These are phyloP conservation scores for Licmophora abbreviata DNA, from an alignment of 108 stramenopile species.

Conservation along the genomic window DNA sequence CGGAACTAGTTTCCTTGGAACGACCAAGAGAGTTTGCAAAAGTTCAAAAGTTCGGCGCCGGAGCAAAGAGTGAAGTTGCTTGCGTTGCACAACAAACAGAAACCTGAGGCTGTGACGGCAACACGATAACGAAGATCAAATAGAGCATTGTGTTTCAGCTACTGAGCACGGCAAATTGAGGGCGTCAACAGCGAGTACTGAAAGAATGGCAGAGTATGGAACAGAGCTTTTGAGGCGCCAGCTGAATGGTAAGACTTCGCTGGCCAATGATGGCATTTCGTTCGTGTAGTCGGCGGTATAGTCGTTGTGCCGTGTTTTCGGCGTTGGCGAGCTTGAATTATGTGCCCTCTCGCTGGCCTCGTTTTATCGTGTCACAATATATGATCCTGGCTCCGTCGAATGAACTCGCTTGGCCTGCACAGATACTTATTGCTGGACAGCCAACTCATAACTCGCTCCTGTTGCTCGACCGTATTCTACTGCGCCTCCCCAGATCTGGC, in stretches of 20 bases:
- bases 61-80: no score
- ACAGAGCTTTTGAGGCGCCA: constrained; percentile 77
- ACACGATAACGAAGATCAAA: no score
- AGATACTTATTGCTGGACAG: neutral
- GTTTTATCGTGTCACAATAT: neutral
- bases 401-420: neutral
- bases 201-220: constrained; percentile 76
- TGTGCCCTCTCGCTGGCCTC: neutral
- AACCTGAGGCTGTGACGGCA: no score
- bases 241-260: constrained; percentile 58
- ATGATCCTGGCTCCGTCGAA: neutral
- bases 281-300: neutral
- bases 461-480: neutral
- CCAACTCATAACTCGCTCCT: neutral
- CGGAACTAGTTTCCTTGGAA: no score
- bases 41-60: no score
- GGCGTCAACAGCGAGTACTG: neutral
- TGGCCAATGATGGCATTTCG: neutral
- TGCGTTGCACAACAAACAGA: no score
- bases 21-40: no score
- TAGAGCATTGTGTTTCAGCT: no score
- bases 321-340: neutral
- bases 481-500: constrained; percentile 44
- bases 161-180: no score
- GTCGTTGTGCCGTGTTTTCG: neutral